These are phyloP conservation scores for Panicum virgatum DNA, from an alignment of 202 grass and related monocot species.

Conservation along the genomic window DNA sequence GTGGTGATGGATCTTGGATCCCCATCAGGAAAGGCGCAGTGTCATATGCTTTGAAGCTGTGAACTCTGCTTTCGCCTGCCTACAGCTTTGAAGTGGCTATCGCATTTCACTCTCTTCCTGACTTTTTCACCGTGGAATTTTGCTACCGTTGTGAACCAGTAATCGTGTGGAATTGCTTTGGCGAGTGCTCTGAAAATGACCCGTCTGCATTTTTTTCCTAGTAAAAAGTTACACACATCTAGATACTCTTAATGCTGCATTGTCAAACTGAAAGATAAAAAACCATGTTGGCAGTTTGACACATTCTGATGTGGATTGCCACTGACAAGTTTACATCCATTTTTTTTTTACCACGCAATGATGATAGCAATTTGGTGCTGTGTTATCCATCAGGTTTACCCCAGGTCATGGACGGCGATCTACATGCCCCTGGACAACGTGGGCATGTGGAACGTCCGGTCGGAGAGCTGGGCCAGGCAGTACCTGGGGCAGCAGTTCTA, in stretches of 20 bases:
- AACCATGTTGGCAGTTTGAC: neutral
- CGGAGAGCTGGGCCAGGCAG: slow-evolving; percentile 81
- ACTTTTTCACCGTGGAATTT: neutral
- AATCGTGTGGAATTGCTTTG: neutral
- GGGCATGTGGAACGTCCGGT: slow-evolving; percentile 90
- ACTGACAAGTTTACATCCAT: neutral
- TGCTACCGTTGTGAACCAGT: neutral
- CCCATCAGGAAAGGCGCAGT: slow-evolving; percentile 18
- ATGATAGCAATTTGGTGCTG: neutral
- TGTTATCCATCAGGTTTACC: slow-evolving; percentile 63
- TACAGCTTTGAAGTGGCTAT: neutral
- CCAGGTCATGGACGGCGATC: slow-evolving; percentile 80
- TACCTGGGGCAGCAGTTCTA: slow-evolving; percentile 96
- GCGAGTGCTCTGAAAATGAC: neutral
- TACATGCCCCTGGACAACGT: slow-evolving; percentile 97
- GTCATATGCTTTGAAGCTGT: neutral
- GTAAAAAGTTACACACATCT: neutral
- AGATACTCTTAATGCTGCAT: neutral
- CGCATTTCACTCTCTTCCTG: neutral
- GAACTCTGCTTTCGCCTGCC: neutral
- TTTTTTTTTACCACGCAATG: neutral
- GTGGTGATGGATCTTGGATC: slow-evolving; percentile 22
- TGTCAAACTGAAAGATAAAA: neutral
- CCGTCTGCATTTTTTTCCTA: neutral
- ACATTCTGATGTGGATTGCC: neutral